Percentiles rank a stretch among this genome's conserved stretches.
Evolutionary conservation across 352 stramenopile species (phyloP).

Genomic region (Plasmopara halstedii): DNA sequence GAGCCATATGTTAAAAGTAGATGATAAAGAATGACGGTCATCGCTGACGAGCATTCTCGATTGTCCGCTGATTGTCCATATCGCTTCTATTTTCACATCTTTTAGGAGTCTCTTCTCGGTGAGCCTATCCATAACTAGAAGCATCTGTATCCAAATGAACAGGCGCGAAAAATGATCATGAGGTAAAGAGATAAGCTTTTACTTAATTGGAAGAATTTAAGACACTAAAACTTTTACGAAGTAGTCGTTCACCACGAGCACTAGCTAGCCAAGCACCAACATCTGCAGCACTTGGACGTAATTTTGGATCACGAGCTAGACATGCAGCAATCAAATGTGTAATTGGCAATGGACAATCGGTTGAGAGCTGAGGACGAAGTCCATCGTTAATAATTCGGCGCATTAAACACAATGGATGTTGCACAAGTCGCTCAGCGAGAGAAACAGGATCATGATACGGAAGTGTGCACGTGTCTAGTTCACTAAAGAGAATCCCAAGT

Average conservation of each 20-base stretch:
- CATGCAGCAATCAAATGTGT: slow-evolving; percentile 49
- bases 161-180: too few relatives aligned
- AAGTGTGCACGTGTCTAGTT: slow-evolving; percentile 65
- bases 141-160: too few relatives aligned
- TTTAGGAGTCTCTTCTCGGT: too few relatives aligned
- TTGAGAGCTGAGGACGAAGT: slow-evolving; percentile 44
- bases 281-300: slow-evolving; percentile 39
- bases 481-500: slow-evolving; percentile 57
- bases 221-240: slow-evolving; percentile 27
- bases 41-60: too few relatives aligned
- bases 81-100: too few relatives aligned
- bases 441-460: slow-evolving; percentile 55
- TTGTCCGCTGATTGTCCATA: too few relatives aligned
- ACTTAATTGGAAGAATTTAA: too few relatives aligned
- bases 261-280: slow-evolving; percentile 36
- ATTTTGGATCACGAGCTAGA: slow-evolving; percentile 38
- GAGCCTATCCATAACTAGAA: too few relatives aligned
- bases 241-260: slow-evolving; percentile 24
- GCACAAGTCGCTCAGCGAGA: slow-evolving; percentile 30
- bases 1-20: too few relatives aligned
- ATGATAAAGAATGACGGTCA: too few relatives aligned
- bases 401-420: slow-evolving; percentile 51
- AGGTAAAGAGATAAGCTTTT: too few relatives aligned
- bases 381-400: slow-evolving; percentile 50
- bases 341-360: slow-evolving; percentile 48